Percentiles rank a stretch among this genome's conserved stretches.
These are phyloP conservation scores for Theileria parva DNA, from an alignment of 169 alveolate genomes.

Conservation along the genomic window DNA sequence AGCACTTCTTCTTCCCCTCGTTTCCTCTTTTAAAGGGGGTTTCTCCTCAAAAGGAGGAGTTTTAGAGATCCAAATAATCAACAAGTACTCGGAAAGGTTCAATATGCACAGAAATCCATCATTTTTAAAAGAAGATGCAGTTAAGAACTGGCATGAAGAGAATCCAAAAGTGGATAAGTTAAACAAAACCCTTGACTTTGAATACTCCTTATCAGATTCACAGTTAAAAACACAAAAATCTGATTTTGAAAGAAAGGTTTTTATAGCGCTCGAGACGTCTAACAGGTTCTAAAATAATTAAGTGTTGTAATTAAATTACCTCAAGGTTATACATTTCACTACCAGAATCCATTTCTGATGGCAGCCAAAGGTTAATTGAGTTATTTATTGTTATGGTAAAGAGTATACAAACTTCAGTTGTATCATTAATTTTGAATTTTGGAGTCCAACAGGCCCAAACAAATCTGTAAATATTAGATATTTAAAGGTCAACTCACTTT, in stretches of 20 bases:
- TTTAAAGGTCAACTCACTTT: conserved; percentile 6
- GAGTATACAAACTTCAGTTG: conserved; percentile 17
- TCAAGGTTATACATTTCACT: conserved; percentile 37
- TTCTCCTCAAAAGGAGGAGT: not conserved
- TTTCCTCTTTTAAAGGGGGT: not conserved
- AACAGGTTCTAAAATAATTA: conserved; percentile 43
- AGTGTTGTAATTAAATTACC: conserved; percentile 19
- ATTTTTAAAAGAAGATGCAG: not conserved
- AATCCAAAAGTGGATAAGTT: conserved; percentile 11
- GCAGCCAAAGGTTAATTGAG: conserved; percentile 56
- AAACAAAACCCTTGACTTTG: not conserved
- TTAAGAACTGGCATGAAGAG: conserved; percentile 42
- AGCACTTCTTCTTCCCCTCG: not conserved
- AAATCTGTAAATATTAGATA: conserved; percentile 10
- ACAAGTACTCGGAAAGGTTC: conserved; percentile 3
- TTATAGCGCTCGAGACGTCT: conserved; percentile 24
- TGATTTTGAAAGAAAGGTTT: not conserved
- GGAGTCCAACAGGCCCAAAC: conserved; percentile 64
- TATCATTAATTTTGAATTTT: conserved; percentile 1
- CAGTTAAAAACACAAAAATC: not conserved
- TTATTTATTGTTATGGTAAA: conserved; percentile 43
- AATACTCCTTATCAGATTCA: conserved; percentile 2
- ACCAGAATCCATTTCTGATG: not conserved
- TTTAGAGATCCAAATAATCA: conserved; percentile 25
- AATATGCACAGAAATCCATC: conserved; percentile 37